These are phyloP conservation scores for Solanum peruvianum DNA, from an alignment of 257 asterid species.

Conservation along the genomic window DNA sequence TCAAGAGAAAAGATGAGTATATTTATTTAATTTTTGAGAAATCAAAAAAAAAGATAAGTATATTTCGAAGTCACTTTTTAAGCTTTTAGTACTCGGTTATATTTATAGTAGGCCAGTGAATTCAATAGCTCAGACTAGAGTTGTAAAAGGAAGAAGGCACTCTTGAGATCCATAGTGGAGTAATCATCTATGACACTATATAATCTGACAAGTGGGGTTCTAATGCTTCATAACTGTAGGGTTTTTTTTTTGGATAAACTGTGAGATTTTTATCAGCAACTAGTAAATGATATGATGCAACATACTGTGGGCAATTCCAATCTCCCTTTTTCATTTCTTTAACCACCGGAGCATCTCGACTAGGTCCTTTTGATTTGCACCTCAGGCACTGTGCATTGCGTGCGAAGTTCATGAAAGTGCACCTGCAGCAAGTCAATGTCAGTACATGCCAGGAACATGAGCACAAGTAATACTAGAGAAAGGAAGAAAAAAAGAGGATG, in stretches of 20 bases:
- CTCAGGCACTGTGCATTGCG: constrained; percentile 49
- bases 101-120: neutral
- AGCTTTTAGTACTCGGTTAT: neutral
- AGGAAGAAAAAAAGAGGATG: neutral
- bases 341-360: constrained; percentile 2
- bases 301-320: constrained; percentile 78
- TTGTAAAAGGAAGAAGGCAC: neutral
- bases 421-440: constrained; percentile 40
- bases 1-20: neutral
- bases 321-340: constrained; percentile 62
- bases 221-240: neutral
- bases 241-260: neutral
- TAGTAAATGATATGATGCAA: neutral
- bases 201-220: neutral
- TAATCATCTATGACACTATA: neutral
- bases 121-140: neutral
- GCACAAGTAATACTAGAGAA: neutral
- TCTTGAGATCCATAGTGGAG: neutral
- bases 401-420: constrained; percentile 73
- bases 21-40: neutral
- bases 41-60: neutral
- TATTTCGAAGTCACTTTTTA: neutral
- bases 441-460: neutral
- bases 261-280: neutral
- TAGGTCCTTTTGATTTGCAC: constrained; percentile 50